Base-by-base conservation (phyloP, 805 yeast species). In the Lachancea dasiensis region DNA sequence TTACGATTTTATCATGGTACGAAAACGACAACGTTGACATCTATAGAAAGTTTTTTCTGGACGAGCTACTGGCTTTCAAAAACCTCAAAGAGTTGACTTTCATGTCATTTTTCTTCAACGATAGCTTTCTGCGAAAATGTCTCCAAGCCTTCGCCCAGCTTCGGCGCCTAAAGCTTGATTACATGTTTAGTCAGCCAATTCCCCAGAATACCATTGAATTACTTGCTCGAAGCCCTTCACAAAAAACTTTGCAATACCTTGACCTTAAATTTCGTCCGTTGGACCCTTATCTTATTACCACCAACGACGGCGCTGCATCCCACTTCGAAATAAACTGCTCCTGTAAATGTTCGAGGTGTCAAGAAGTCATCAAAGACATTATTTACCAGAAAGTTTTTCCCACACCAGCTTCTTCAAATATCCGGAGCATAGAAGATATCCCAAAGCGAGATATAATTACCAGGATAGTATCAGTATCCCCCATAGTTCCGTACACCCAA, bases 1-100 rank as follows among this genome's bases (percentile, higher is more conserved):
- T 66, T 15, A 60, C 64, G 10, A 51, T 66, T 7, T 50, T 64
- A 8, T 65, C 69, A 6, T 66, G 70, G 70, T 62, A 54, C 42
- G 60, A 56, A 31, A 50, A 49, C 13, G 38, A 39, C 6, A 43
- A 43, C 11, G 44, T 52, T 11, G 51, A 49, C 14, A 25, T 56
- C 23, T 56, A 55, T 40, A 42, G 43, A 10, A 16, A 41, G 24
- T 58, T 57, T 55, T 47, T 44, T 10, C 38, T 60, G 17, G 41
- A 48, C 36, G 60, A 58, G 21, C 58, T 63, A 38, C 52, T 48
- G 13, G 47, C 48, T 6, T 66, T 64, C 32, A 41, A 32, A 4
- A 49, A 56, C 24, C 41, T 66, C 5, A 54, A 57, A 36, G 58
- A 54, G 19, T 44, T 65, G 13, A 53, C 64, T 2, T 34, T 65